Evolutionary conservation across 164 flowering plant species (phyloP).

Genomic region (Vitis riparia): DNA sequence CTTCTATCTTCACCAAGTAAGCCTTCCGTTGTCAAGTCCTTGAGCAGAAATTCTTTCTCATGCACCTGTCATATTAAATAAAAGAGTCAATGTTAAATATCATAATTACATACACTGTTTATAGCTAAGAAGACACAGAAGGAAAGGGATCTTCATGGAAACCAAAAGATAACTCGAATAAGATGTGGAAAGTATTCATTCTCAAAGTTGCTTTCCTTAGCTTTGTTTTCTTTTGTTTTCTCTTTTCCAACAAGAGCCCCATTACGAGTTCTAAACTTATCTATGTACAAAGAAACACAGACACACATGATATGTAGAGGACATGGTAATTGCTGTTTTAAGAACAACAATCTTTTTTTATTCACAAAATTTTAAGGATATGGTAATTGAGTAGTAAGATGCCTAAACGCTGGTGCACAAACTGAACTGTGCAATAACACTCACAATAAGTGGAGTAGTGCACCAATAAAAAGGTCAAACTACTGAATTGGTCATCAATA

Average conservation of each 20-base stretch:
- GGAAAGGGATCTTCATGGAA: neutral
- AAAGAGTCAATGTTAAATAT: neutral
- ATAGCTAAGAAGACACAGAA: neutral
- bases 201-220: no score
- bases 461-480: neutral
- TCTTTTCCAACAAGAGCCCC: no score
- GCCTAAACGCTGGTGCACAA: neutral
- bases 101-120: neutral
- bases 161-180: neutral
- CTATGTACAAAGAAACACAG: no score
- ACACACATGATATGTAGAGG: no score
- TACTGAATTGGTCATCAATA: neutral
- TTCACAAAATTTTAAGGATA: no score
- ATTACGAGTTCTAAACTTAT: no score
- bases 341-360: no score
- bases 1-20: constrained; percentile 67
- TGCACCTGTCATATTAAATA: constrained; percentile 53
- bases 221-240: no score
- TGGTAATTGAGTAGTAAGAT: no score
- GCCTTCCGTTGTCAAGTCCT: constrained; percentile 73
- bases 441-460: neutral
- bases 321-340: no score
- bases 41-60: constrained; percentile 86
- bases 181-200: neutral
- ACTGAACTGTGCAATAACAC: neutral